Evolutionary conservation across 495 filamentous ascomycete species (phyloP).

Genomic region (Cercophora samala): DNA sequence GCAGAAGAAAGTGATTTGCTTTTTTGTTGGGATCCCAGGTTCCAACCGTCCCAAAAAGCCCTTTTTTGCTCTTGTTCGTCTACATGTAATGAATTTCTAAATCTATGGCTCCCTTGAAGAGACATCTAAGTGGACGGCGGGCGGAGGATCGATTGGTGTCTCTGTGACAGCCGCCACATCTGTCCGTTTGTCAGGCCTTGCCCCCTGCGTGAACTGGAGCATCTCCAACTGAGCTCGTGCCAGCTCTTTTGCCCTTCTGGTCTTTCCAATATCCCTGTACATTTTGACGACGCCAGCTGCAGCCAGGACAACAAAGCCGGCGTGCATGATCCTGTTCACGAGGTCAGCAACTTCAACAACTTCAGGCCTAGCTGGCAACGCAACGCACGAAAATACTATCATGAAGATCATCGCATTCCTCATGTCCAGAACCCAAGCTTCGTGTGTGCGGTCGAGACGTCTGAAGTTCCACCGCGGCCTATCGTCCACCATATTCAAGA

Average conservation of each 20-base stretch:
- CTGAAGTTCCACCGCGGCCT: conserved; percentile 5
- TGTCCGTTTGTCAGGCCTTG: not conserved
- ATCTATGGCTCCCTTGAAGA: not conserved
- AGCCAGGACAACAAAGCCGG: conserved; percentile 24
- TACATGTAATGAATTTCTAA: not conserved
- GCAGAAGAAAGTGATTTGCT: too few species aligned
- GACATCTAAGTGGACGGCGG: not conserved
- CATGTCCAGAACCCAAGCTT: conserved; percentile 22
- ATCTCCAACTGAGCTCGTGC: conserved; percentile 24
- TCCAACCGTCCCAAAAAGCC: too few species aligned
- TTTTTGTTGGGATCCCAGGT: too few species aligned
- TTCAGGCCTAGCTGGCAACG: too few species aligned
- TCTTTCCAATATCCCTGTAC: conserved; percentile 10
- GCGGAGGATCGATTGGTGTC: not conserved
- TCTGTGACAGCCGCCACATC: not conserved
- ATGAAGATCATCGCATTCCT: conserved; percentile 32
- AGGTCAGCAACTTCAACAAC: not conserved
- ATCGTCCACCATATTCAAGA: conserved; percentile 19
- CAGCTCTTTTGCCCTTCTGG: not conserved
- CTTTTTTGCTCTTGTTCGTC: too few species aligned
- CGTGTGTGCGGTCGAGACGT: not conserved
- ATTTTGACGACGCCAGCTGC: conserved; percentile 19
- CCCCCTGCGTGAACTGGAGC: conserved; percentile 22
- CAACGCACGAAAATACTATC: conserved; percentile 29
- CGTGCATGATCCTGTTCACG: conserved; percentile 22